Base-by-base conservation (phyloP, 176 grass and related monocot species). In the Triticum dicoccoides region DNA sequence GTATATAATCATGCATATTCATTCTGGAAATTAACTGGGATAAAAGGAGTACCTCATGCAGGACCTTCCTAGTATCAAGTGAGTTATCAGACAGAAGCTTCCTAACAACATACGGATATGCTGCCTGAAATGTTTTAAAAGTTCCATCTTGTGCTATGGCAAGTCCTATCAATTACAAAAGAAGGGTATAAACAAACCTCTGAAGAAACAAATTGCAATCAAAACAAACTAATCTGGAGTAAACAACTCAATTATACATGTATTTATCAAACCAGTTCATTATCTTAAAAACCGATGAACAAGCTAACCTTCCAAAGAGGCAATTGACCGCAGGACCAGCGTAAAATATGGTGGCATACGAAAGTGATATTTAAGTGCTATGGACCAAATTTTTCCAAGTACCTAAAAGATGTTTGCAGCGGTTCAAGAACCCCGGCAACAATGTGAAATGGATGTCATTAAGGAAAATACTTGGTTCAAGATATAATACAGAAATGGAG, bases 291-390 rank as follows among this genome's bases (percentile, higher is more conserved):
- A 79, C 37, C 66, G 73, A 54, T 82, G 66, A 71, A 84, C 61
- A 80, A 76, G 61, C 86, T 87, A 77, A 95, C 93, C 93, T 95
- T 95, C 93, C 71, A 95, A 90, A 76, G 96, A 98, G 82, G 93
- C 93, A 83, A 98, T 84, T 77, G 96, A 98, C 20, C 96, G 90
- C 69, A 98, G 92, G 74, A 98, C 84, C 25, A 98, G 76, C 29
- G 96, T 95, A 84, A 92, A 98, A 76, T 95, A 98, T 41, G 96
- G 88, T 52, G 96, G 96, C 96, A 98, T 98, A 73, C 86, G 93
- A 81, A 98, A 98, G 15, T 98, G 91, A 78, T 98, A 93, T 63
- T 91, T 95, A 82, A 98, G 79, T 80, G 96, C 93, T 76, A 98
- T 86, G 18, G 90, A 95, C 93, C 88, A 98, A 73, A 95, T 90